Evolutionary conservation across 2,329 filamentous ascomycete genomes (phyloP), one percentile per base, ranked within the genome.

Genomic region (Metarhizium humberi): DNA sequence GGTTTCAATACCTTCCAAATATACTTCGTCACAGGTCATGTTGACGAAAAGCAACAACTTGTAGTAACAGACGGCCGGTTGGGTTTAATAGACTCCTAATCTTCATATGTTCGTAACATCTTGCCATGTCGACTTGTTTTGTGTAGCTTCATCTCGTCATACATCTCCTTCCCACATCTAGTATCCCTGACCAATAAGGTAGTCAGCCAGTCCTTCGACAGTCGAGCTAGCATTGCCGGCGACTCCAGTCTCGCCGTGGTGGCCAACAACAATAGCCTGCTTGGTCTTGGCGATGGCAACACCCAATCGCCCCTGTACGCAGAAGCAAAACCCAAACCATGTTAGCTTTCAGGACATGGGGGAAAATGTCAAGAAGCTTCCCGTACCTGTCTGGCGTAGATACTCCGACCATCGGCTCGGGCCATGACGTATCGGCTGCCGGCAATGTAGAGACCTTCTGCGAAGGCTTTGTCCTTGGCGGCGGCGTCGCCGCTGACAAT

Each of bases 341-440:
- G 10, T 8, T 16, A 54, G 30, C 20, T 6, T 25, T 6, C 42
- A 25, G 14, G 7, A 45, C 18, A 11, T 5, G 11, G 38, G 42
- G n/a, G 42, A 20, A 20, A 11, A 16, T 7, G 45, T 20, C 25
- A n/a, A 56, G 50, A 34, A 53, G 47, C 47, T 42, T 56, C 14
- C 54, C 77, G 59, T 77, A 95, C 91, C 82, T 90, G 85, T 81
- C 92, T 90, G 61, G 84, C 89, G 73, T 95, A 95, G 65, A 95
- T 73, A 75, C 84, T 87, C 69, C 87, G 80, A 36, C 88, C 90
- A 59, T 92, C 88, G 53, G 86, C 82, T 68, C 82, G 85, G 69
- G 89, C 79, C 67, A 86, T 78, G 69, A 96, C 81, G 71, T 86
- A 96, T 73, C 89, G 88, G 68, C 86, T 83, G 61, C 87, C 88